Evolutionary conservation across 2,329 filamentous ascomycete species (phyloP).

Genomic region (Fusarium sp.): DNA sequence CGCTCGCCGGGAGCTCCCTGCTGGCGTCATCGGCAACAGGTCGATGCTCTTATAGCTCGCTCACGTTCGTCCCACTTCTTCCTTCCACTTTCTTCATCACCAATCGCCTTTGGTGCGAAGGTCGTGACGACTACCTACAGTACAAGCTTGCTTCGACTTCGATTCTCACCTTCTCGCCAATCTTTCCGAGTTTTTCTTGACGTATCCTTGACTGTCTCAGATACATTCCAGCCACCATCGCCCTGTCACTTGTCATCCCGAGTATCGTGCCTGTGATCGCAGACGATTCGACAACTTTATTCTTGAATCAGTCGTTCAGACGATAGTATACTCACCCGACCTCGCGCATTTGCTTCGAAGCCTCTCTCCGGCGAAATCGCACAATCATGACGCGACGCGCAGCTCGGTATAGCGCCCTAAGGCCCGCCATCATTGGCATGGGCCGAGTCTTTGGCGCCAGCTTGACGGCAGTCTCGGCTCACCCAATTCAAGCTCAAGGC

Average conservation of each 20-base stretch:
- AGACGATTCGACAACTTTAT: not conserved
- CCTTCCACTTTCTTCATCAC: constrained; percentile 23
- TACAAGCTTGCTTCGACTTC: not conserved
- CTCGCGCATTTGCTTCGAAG: not conserved
- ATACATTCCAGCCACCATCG: constrained; percentile 30
- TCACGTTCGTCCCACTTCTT: constrained; percentile 30
- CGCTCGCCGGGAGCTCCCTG: constrained; percentile 19
- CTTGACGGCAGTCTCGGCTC: constrained; percentile 62
- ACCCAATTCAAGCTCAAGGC: constrained; percentile 55
- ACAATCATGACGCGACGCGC: constrained; percentile 43
- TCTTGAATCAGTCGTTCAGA: not conserved
- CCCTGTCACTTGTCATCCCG: constrained; percentile 17
- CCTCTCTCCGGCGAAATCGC: not conserved
- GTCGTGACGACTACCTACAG: constrained; percentile 10
- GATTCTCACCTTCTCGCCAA: constrained; percentile 1
- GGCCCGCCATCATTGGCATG: constrained; percentile 64
- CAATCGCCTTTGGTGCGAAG: constrained; percentile 39
- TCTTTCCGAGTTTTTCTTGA: constrained; percentile 4
- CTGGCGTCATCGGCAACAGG: constrained; percentile 30
- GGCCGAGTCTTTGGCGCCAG: constrained; percentile 63
- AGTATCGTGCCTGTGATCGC: not conserved
- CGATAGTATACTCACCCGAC: not conserved
- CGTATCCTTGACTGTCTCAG: constrained; percentile 15
- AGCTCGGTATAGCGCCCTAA: constrained; percentile 54
- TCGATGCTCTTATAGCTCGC: constrained; percentile 20